Evolutionary conservation across 139 green algal genomes (phyloP).

Genomic region (Haematococcus sp.): DNA sequence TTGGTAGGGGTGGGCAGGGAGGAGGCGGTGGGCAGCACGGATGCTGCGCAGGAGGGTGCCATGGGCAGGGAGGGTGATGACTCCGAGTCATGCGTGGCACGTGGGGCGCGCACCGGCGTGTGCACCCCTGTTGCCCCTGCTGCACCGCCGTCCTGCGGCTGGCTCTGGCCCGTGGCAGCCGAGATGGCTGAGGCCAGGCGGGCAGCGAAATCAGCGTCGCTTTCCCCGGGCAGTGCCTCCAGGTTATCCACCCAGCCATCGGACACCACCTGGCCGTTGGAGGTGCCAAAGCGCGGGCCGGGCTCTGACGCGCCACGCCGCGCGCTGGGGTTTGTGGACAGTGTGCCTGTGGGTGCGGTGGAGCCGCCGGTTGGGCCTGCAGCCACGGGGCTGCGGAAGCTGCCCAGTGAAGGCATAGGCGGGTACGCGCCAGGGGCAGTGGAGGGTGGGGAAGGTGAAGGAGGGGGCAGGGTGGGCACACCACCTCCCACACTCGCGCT

Average conservation of each 20-base stretch:
- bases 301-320: neutral
- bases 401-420: neutral
- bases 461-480: neutral
- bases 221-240: neutral
- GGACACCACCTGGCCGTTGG: no score
- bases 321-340: neutral
- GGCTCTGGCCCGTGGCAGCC: neutral
- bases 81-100: neutral
- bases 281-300: no score
- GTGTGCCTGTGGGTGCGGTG: neutral
- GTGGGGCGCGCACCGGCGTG: neutral
- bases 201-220: neutral
- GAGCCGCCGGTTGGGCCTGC: neutral
- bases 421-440: neutral
- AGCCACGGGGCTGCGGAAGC: neutral
- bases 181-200: conserved; percentile 1
- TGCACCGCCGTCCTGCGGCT: neutral
- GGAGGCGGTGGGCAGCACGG: neutral
- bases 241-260: no score
- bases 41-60: neutral
- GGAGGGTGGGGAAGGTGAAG: neutral
- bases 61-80: neutral
- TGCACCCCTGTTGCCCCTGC: neutral
- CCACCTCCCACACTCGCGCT: neutral
- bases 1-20: neutral